Conservation (phyloP, 257 asterid species). For the Primulina tabacum region DNA sequence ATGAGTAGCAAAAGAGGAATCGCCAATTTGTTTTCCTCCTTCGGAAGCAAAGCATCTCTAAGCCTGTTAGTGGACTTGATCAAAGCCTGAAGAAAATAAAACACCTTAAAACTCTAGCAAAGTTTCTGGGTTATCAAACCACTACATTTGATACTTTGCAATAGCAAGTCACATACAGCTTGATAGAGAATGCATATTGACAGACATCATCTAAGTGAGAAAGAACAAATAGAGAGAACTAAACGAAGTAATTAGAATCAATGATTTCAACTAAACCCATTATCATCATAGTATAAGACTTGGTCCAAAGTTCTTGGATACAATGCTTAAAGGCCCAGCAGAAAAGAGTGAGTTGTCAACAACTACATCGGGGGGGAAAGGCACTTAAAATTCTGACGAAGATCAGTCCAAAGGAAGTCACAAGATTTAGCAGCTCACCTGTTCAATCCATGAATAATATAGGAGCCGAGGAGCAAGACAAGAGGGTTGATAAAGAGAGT, state of each 20-base stretch:
- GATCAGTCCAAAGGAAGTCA: no score
- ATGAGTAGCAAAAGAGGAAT: slow-evolving; percentile 90
- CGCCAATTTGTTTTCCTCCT: slow-evolving; percentile 89
- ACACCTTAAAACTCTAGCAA: slow-evolving; percentile 14
- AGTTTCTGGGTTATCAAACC: slow-evolving; percentile 7
- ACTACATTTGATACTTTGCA: slow-evolving; percentile 7
- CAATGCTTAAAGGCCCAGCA: no score
- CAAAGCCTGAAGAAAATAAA: slow-evolving; percentile 65
- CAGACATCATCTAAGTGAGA: background rate
- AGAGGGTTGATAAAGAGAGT: no score
- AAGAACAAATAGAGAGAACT: background rate
- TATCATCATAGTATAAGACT: background rate
- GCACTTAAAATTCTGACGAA: no score
- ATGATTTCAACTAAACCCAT: background rate
- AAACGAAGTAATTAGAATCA: background rate
- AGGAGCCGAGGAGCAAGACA: no score
- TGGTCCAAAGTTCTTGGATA: background rate
- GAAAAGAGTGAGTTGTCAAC: no score
- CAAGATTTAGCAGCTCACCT: no score
- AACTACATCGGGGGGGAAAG: no score
- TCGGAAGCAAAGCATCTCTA: slow-evolving; percentile 84
- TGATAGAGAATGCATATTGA: background rate
- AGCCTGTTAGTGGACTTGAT: slow-evolving; percentile 91
- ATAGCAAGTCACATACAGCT: slow-evolving; percentile 18
- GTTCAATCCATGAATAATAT: no score